Evolutionary conservation across 495 filamentous ascomycete species (phyloP), one percentile per base, ranked within the genome.

Genomic region (Talaromyces borbonicus): DNA sequence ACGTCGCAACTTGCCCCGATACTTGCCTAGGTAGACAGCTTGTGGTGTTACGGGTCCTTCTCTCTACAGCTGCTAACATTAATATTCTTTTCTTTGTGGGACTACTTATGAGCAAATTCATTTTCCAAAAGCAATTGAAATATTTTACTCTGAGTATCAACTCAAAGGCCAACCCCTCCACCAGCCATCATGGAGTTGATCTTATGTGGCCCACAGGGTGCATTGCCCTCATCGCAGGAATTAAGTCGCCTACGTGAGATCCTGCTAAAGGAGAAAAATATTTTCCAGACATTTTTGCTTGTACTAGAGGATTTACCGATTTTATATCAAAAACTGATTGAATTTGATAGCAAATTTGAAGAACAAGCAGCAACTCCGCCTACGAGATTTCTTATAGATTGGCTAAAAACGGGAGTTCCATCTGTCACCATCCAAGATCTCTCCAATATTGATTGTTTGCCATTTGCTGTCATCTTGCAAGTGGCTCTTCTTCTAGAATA

Each of bases 381-480:
- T 18, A 11, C 30, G 15, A 26, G 30, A 3, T 18, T 43, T 11
- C 24, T 29, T 4, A 16, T 27, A 26, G 24, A 43, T 29, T 43
- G 40, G 40, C 22, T 43, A 8, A 15, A 27, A 5, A 16, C 40
- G n/a, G 40, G 23, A 5, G 16, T 8, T 25, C 40, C 30, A 18
- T 27, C 23, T 16, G 9, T 27, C 15, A 23, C 40, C 19, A 7
- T 43, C 12, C 24, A 43, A 8, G 1, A 12, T n/a, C 40, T 31
- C 9, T 26, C 14, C 14, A 43, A 27, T 27, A 16, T 43, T 1
- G 25, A 8, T 5, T 8, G n/a, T n/a, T 29, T 43, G 40, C 40
- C 40, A 5, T 43, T 43, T n/a, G 23, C 40, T 14, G 40, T 43
- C 6, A 23, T 45, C 15, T 9, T 33, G 26, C 42, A 45, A 23